Percentiles rank a stretch among this genome's conserved stretches.
Conservation (phyloP, 208 protist species). For the Trypanosoma rangeli region DNA sequence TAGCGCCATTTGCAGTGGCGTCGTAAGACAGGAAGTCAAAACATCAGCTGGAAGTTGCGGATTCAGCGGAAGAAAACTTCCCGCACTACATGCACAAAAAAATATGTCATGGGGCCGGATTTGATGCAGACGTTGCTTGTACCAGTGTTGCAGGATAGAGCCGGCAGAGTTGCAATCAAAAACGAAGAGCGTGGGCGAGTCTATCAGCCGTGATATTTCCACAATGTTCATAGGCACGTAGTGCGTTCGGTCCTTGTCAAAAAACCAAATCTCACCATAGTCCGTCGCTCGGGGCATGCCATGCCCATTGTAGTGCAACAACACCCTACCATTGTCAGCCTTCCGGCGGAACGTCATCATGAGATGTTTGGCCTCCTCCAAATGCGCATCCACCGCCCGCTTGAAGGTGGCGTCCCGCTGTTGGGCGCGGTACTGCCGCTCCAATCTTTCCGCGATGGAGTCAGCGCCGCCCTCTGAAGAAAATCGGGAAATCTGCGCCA, state of each 20-base stretch:
- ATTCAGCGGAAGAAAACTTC: conserved; percentile 96
- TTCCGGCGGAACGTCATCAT: conserved; percentile 76
- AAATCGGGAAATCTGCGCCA: conserved; percentile 59
- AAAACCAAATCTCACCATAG: conserved; percentile 99
- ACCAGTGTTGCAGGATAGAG: conserved; percentile 83
- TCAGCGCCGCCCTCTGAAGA: conserved; percentile 70
- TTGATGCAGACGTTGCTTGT: conserved; percentile 61
- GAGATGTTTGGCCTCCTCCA: conserved; percentile 91
- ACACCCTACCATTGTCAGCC: conserved; percentile 90
- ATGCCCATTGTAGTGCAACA: conserved; percentile 99
- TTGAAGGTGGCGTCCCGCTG: conserved; percentile 66
- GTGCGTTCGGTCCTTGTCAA: conserved; percentile 97
- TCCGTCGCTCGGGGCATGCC: conserved; percentile 97
- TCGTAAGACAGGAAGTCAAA: conserved; percentile 99
- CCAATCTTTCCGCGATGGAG: conserved; percentile 89
- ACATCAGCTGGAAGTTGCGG: conserved; percentile 98
- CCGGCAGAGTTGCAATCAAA: conserved; percentile 97
- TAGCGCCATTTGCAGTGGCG: conserved; percentile 96
- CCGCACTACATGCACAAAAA: conserved; percentile 94
- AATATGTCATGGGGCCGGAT: conserved; percentile 91
- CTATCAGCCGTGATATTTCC: conserved; percentile 93
- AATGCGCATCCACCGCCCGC: conserved; percentile 92
- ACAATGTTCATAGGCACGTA: conserved; percentile 98
- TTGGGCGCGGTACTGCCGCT: conserved; percentile 93
- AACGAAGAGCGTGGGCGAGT: conserved; percentile 96